Base-by-base conservation (phyloP, 495 filamentous ascomycete genomes). In the Penicillium salamii region DNA sequence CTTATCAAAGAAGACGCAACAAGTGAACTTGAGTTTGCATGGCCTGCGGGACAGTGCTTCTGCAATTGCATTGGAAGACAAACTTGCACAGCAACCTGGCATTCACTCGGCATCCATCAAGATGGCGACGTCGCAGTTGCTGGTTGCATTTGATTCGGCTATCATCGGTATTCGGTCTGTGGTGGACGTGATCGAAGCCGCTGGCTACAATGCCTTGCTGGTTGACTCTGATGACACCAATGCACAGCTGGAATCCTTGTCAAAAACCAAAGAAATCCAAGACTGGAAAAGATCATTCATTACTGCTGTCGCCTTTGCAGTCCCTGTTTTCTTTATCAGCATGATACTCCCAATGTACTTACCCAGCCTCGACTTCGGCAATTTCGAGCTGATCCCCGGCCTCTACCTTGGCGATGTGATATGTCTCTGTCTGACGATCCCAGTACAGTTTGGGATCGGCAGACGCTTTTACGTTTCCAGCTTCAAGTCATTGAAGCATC, bases 371-470 rank as follows among this genome's bases (percentile, higher is more conserved):
- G 88, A 97, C 58, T 87, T 89, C 62, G 90, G 89, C 9, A 69
- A 68, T n/a, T 54, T 88, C 15, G 57, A 76, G 46, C 49, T 92
- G 8, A 59, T 79, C 8, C 83, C 83, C 6, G 95, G 95, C 13
- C 67, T 99, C 18, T 97, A 85, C 58, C 78, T 96, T 12, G 91
- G 93, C 42, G 93, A 97, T 50, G 45, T 97, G 28, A 62, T 93
- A 9, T 97, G 91, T 63, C 66, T 97, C 33, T 42, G 77, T 36
- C 78, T 97, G 21, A 97, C 95, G 3, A 80, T 95, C 44, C 95
- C 93, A 35, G 85, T 99, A 6, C 95, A 99, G 68, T 97, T 99
- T 56, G 93, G 95, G 46, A 89, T 97, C 50, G 95, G 95, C 33
- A 88, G 82, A 62, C 85, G 92, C 0, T 99, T 97, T 59, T 99